Conservation (phyloP, 2,329 filamentous ascomycete species). For the Calonectria multiphialidica region DNA sequence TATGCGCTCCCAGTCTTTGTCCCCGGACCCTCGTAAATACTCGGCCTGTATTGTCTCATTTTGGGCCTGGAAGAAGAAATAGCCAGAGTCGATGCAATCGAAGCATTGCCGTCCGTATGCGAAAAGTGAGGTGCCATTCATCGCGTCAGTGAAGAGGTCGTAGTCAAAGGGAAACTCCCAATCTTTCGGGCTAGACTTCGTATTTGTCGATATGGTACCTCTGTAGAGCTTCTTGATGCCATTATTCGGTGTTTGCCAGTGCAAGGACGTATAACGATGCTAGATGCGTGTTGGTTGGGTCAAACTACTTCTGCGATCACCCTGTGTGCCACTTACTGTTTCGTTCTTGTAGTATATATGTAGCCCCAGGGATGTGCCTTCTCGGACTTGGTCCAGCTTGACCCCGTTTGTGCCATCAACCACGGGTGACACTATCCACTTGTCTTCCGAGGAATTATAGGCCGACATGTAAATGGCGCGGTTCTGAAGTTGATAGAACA, state of each 20-base stretch:
- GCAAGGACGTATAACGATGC: slow-evolving; percentile 2
- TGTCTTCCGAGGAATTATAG: slow-evolving; percentile 12
- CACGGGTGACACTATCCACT: slow-evolving; percentile 22
- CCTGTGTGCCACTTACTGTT: background rate
- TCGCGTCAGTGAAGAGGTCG: background rate
- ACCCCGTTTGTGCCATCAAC: slow-evolving; percentile 13
- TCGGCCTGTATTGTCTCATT: background rate
- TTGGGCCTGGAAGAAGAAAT: slow-evolving; percentile 14
- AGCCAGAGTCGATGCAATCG: background rate
- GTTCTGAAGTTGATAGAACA: slow-evolving; percentile 9
- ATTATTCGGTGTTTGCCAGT: slow-evolving; percentile 18
- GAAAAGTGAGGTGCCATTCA: background rate
- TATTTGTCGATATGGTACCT: background rate
- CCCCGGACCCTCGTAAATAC: background rate
- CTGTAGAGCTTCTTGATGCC: slow-evolving; percentile 10
- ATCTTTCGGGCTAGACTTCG: background rate
- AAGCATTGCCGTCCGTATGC: slow-evolving; percentile 14
- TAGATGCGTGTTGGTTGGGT: background rate
- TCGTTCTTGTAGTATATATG: slow-evolving; percentile 11
- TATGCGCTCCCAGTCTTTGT: background rate
- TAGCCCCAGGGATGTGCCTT: background rate
- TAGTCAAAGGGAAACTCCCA: slow-evolving; percentile 3
- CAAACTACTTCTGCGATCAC: background rate
- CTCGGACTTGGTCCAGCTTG: slow-evolving; percentile 2
- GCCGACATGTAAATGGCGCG: slow-evolving; percentile 22